phyloP scores from a whole-genome alignment of 805 yeast species.

The Schwanniomyces polymorphus region DNA sequence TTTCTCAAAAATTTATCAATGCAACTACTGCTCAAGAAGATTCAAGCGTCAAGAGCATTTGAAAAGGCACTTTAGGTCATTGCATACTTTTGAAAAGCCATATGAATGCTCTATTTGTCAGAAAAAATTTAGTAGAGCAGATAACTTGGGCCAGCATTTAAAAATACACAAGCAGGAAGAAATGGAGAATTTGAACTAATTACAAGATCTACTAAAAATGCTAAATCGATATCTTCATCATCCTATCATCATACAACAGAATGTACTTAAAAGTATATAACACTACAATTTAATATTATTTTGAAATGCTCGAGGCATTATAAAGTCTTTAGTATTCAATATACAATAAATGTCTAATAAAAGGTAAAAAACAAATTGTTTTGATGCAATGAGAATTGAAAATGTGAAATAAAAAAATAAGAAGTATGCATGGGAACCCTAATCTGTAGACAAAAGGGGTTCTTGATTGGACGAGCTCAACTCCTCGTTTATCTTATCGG shows the following conservation, averaged over 20 bases:
- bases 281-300: background rate
- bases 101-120: slow-evolving; percentile 61
- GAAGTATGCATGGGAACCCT: background rate
- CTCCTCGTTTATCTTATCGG: slow-evolving; percentile 10
- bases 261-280: background rate
- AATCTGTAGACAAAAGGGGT: background rate
- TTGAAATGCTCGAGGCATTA: background rate
- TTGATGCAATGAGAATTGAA: background rate
- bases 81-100: slow-evolving; percentile 74
- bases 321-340: background rate
- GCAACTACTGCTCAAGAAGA: slow-evolving; percentile 61
- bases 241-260: no score
- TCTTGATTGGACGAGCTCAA: slow-evolving; percentile 1
- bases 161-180: slow-evolving; percentile 50
- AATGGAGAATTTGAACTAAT: background rate
- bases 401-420: background rate
- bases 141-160: slow-evolving; percentile 50
- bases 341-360: background rate
- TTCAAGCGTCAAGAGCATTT: slow-evolving; percentile 78
- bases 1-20: slow-evolving; percentile 56
- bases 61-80: slow-evolving; percentile 69
- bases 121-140: slow-evolving; percentile 52
- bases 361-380: background rate
- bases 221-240: background rate
- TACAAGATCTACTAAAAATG: background rate